Conservation (phyloP, 768 basidiomycete species). For the Naematelia encephala region DNA sequence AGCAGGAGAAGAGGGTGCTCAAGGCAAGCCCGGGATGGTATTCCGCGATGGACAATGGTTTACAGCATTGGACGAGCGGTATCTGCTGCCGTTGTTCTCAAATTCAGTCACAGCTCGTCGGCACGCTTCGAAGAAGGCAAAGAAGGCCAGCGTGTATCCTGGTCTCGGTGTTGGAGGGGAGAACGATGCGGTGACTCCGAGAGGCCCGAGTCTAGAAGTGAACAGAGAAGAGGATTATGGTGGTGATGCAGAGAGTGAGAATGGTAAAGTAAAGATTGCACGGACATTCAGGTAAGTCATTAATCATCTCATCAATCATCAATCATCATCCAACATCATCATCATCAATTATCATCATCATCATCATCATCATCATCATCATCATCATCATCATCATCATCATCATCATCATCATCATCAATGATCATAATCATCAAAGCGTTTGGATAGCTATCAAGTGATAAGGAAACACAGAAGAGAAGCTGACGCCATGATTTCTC, state of each 20-base stretch:
- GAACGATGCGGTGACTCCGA: slow-evolving; percentile 32
- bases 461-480: not conserved
- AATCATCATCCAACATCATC: too few relatives aligned
- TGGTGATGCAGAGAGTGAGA: slow-evolving; percentile 45
- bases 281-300: slow-evolving; percentile 47
- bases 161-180: slow-evolving; percentile 3
- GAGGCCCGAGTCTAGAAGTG: slow-evolving; percentile 31
- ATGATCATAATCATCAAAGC: too few relatives aligned
- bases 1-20: slow-evolving; percentile 8
- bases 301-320: not conserved
- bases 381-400: too few relatives aligned
- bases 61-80: slow-evolving; percentile 90
- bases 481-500: not conserved
- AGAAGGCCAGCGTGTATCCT: slow-evolving; percentile 28
- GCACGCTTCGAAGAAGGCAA: slow-evolving; percentile 39
- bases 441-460: too few relatives aligned
- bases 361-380: too few relatives aligned
- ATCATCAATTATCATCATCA: too few relatives aligned
- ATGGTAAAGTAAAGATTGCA: slow-evolving; percentile 46
- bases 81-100: slow-evolving; percentile 78
- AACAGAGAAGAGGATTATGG: slow-evolving; percentile 26
- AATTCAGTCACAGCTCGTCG: slow-evolving; percentile 47
- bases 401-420: too few relatives aligned
- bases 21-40: slow-evolving; percentile 44
- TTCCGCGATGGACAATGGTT: slow-evolving; percentile 84